Conservation (phyloP, 2,329 filamentous ascomycete species). For the Paradendryphiella salina region DNA sequence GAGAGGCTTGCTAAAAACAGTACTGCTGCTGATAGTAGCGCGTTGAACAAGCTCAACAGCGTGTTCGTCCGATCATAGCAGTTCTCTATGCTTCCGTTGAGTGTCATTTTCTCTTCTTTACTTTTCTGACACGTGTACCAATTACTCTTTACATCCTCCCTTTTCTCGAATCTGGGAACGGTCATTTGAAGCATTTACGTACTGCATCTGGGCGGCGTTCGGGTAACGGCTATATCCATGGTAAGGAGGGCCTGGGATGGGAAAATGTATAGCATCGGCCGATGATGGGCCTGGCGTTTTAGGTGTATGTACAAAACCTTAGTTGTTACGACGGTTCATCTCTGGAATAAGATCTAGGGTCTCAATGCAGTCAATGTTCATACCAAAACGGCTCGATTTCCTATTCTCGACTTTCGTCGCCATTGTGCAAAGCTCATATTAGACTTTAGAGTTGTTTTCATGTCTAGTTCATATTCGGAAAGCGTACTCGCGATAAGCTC, state of each 20-base stretch:
- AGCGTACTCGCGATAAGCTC: slow-evolving; percentile 12
- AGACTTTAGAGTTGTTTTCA: slow-evolving; percentile 25
- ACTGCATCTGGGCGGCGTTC: slow-evolving; percentile 38
- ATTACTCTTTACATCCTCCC: not conserved
- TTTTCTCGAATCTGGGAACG: slow-evolving; percentile 2
- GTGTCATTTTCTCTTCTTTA: not conserved
- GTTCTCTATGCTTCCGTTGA: not conserved
- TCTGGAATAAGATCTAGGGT: not conserved
- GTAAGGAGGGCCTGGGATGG: slow-evolving; percentile 3
- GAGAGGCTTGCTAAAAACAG: slow-evolving; percentile 41
- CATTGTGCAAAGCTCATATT: not conserved
- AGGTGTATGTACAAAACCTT: slow-evolving; percentile 2
- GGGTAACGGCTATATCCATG: slow-evolving; percentile 3
- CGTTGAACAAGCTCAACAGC: slow-evolving; percentile 42
- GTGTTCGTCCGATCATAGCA: slow-evolving; percentile 38
- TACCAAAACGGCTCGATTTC: not conserved
- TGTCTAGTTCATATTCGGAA: slow-evolving; percentile 14
- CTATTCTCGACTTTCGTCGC: not conserved
- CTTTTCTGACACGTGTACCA: slow-evolving; percentile 1
- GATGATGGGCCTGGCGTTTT: slow-evolving; percentile 6
- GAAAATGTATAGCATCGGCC: slow-evolving; percentile 7
- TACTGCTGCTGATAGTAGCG: slow-evolving; percentile 36
- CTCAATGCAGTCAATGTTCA: not conserved
- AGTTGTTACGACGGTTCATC: not conserved
- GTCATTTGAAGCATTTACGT: slow-evolving; percentile 28